phyloP scores from a whole-genome alignment of 2,329 filamentous ascomycete genomes.

The Clathrospora elynae region DNA sequence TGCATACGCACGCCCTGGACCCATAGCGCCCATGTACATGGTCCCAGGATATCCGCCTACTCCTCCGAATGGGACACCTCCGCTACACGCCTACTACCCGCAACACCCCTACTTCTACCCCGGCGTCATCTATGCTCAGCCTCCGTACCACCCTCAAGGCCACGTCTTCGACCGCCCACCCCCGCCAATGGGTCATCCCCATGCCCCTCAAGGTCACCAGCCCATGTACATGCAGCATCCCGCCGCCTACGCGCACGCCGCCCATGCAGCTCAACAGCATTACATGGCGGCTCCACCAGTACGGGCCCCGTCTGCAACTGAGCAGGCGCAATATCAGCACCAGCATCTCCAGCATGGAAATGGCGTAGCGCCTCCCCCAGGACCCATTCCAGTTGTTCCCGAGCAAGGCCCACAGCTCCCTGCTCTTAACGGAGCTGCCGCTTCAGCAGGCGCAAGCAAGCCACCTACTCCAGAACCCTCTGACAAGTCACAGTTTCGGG shows the following conservation, averaged over 20 bases:
- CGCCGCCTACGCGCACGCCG: slow-evolving; percentile 33
- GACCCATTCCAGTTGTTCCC: slow-evolving; percentile 27
- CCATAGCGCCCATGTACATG: slow-evolving; percentile 49
- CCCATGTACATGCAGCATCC: slow-evolving; percentile 37
- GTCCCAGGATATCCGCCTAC: slow-evolving; percentile 51
- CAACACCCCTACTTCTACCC: slow-evolving; percentile 43
- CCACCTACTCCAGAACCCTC: slow-evolving; percentile 38
- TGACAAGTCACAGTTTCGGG: slow-evolving; percentile 51
- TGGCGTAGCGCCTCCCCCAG: slow-evolving; percentile 26
- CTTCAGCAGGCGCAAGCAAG: slow-evolving; percentile 31
- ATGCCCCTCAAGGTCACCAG: slow-evolving; percentile 42
- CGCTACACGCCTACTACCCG: slow-evolving; percentile 47
- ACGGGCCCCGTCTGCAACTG: slow-evolving; percentile 49
- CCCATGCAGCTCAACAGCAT: slow-evolving; percentile 40
- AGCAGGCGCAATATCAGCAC: slow-evolving; percentile 48
- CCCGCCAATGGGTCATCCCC: slow-evolving; percentile 47
- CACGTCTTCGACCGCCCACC: slow-evolving; percentile 45
- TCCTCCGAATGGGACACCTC: slow-evolving; percentile 50
- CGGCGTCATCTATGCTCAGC: slow-evolving; percentile 43
- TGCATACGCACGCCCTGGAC: slow-evolving; percentile 52
- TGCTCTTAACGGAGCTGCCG: slow-evolving; percentile 38
- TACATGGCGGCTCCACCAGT: slow-evolving; percentile 47
- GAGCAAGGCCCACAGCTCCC: slow-evolving; percentile 46
- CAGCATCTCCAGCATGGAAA: slow-evolving; percentile 36
- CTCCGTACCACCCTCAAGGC: slow-evolving; percentile 33